Percentiles rank a stretch among this genome's conserved stretches.
Conservation (phyloP, 805 yeast species). For the Cyberlindnera mrakii region DNA sequence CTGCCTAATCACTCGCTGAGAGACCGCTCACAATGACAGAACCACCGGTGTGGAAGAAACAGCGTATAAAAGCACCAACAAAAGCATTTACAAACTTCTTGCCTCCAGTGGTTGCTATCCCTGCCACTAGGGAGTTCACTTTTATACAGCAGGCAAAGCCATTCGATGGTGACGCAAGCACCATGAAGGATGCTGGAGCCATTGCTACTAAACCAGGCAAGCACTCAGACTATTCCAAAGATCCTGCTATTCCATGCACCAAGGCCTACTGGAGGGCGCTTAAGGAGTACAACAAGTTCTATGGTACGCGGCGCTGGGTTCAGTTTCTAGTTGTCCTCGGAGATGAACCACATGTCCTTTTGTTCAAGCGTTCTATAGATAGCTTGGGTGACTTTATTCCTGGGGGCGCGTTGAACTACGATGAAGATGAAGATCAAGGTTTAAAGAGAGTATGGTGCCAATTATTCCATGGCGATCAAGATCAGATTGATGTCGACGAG, state of each 20-base stretch:
- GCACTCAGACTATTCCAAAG: slow-evolving; percentile 1
- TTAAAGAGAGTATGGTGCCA: slow-evolving; percentile 7
- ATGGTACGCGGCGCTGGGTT: slow-evolving; percentile 9
- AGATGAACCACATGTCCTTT: slow-evolving; percentile 8
- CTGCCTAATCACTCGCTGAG: too few species aligned
- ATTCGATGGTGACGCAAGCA: too few species aligned
- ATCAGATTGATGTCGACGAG: neutral
- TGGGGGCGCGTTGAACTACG: slow-evolving; percentile 9
- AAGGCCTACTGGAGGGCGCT: slow-evolving; percentile 3
- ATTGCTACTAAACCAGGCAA: neutral
- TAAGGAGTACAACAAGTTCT: slow-evolving; percentile 2
- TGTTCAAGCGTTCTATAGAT: slow-evolving; percentile 2
- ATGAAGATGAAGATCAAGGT: slow-evolving; percentile 12
- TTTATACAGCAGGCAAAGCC: neutral
- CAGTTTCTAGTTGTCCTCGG: slow-evolving; percentile 13
- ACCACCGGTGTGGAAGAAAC: neutral
- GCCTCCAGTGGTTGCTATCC: neutral
- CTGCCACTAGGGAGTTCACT: neutral
- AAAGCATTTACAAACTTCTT: neutral
- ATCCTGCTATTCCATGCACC: slow-evolving; percentile 2
- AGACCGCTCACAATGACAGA: neutral
- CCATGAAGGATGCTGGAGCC: neutral
- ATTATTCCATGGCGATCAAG: slow-evolving; percentile 5
- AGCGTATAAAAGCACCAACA: neutral
- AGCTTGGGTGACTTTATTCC: slow-evolving; percentile 6